Base-by-base conservation (phyloP, 768 basidiomycete genomes). In the Leccinum barrowsii region DNA sequence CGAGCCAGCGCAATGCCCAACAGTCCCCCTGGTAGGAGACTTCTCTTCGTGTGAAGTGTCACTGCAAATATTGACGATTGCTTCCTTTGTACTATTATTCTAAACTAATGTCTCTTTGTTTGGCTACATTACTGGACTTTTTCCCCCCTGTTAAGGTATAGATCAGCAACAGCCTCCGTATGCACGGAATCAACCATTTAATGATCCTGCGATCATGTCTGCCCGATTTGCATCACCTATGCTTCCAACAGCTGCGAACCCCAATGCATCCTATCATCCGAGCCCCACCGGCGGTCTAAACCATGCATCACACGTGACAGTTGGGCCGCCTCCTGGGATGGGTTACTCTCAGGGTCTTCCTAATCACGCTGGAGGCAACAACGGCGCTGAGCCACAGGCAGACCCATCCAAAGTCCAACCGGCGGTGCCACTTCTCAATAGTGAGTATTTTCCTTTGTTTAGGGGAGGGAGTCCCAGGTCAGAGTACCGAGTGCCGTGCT, bases 401-500 rank as follows among this genome's bases (percentile, higher is more conserved):
- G 76, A 76, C 52, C 54, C 68, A 17, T 70, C 67, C 13, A 73
- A 63, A 28, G 30, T 63, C 19, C 68, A 63, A 26, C 34, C 51
- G 32, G 32, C 32, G 32, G 32, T 32, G 1, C 51, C 63, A 17
- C 40, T 52, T 34, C 74, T 61, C 76, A 62, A 86, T 77, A 84
- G 90, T 90, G 86, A 90, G 89, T 85, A 66, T 64, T 76, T 77
- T 78, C 73, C 71, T 75, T 76, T 71, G 74, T 74, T 75, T 72
- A 83, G 86, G 87, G 87, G 88, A 87, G 86, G 89, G 87, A 83
- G 76, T 77, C 78, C 77, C 74, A 76, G 87, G 86, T 80, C 85
- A 84, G 82, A 82, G 86, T 91, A 89, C 88, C 90, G 81, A 90
- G 87, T 77, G 75, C 87, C 86, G 85, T 89, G 79, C 88, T 87